A percentile compares a stretch with the other conserved stretches of the same genome.
Conservation (phyloP, 768 basidiomycete species). For the Porphyrellus cyaneotinctus region DNA sequence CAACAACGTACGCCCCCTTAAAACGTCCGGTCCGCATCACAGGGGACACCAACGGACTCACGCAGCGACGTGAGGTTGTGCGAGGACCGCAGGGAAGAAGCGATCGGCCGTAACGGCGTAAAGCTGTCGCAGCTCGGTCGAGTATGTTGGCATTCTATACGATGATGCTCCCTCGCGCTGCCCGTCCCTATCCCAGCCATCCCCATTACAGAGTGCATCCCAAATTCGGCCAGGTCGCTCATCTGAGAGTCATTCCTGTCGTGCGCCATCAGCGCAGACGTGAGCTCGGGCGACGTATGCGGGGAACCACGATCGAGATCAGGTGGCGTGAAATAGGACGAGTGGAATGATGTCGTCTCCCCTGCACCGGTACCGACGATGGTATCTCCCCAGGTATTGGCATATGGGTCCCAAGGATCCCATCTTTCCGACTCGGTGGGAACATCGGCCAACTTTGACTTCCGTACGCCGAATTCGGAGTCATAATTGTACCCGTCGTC, state of each 20-base stretch:
- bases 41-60: neutral
- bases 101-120: constrained; percentile 2
- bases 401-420: constrained; percentile 25
- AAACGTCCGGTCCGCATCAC: constrained; percentile 9
- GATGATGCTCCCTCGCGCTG: constrained; percentile 32
- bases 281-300: constrained; percentile 25
- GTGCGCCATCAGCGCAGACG: constrained; percentile 30
- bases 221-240: constrained; percentile 23
- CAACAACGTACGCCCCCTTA: neutral
- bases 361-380: constrained; percentile 27
- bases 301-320: constrained; percentile 17
- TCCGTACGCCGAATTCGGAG: constrained; percentile 12
- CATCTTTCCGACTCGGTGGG: constrained; percentile 5
- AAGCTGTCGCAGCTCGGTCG: constrained; percentile 15
- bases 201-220: constrained; percentile 14
- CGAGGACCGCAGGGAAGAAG: constrained; percentile 6
- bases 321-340: constrained; percentile 8
- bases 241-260: constrained; percentile 18
- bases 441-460: neutral
- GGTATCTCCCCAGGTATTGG: constrained; percentile 27
- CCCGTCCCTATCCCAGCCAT: constrained; percentile 49
- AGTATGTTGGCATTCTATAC: constrained; percentile 5
- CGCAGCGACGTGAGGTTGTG: neutral
- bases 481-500: constrained; percentile 7
- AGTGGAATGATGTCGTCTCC: constrained; percentile 8